Evolutionary conservation across 2,329 filamentous ascomycete genomes (phyloP).

Genomic region (Exophiala sp.): DNA sequence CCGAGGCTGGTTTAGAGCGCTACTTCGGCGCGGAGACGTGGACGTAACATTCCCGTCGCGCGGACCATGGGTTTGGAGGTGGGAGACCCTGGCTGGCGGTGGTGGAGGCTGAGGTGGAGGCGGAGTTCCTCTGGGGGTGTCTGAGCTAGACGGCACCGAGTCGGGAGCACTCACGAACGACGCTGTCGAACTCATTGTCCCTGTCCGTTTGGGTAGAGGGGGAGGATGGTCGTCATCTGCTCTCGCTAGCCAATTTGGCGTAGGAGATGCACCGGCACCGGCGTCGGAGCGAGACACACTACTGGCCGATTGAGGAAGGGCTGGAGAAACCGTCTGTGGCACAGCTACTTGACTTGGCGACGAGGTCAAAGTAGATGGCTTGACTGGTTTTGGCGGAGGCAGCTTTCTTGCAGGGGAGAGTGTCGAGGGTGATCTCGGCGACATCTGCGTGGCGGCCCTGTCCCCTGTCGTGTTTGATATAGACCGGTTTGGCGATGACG

Average conservation of each 20-base stretch:
- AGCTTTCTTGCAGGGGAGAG: slow-evolving; percentile 37
- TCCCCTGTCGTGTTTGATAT: neutral
- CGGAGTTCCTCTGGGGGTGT: neutral
- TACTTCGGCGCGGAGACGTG: neutral
- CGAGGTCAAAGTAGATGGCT: slow-evolving; percentile 46
- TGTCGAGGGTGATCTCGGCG: slow-evolving; percentile 14
- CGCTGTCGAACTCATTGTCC: slow-evolving; percentile 21
- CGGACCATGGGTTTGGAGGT: slow-evolving; percentile 5
- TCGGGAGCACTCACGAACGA: slow-evolving; percentile 20
- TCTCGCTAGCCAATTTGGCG: no score
- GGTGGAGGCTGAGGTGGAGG: slow-evolving; percentile 7
- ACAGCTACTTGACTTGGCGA: slow-evolving; percentile 16
- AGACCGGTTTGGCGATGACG: neutral
- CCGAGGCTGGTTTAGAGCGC: neutral
- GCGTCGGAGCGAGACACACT: slow-evolving; percentile 2
- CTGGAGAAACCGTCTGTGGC: slow-evolving; percentile 14
- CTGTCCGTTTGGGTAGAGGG: slow-evolving; percentile 21
- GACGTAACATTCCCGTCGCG: neutral
- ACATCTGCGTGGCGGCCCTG: neutral
- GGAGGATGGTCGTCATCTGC: slow-evolving; percentile 17
- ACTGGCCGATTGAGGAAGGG: slow-evolving; percentile 7
- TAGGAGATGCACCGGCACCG: no score
- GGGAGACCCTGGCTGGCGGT: neutral
- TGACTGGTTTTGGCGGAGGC: slow-evolving; percentile 57
- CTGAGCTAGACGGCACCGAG: slow-evolving; percentile 1